phyloP scores from a whole-genome alignment of 805 yeast genomes.

The Henningerozyma blattae region DNA sequence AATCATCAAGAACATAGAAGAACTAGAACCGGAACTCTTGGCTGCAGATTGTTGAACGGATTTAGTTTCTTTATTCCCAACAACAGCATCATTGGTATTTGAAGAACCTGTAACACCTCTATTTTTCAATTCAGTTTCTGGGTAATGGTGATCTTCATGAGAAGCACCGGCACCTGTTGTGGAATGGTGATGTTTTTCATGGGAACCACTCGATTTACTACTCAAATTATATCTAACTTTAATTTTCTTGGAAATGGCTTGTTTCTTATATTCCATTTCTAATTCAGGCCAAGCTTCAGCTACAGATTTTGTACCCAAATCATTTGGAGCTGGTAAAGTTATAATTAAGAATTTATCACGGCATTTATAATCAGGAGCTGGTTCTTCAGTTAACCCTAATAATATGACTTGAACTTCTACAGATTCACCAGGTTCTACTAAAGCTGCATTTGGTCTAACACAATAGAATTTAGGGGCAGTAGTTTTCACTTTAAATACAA shows the following conservation, averaged over 20 bases:
- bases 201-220: slow-evolving; percentile 1
- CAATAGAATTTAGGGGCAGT: slow-evolving; percentile 95
- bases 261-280: slow-evolving; percentile 44
- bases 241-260: slow-evolving; percentile 51
- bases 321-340: slow-evolving; percentile 62
- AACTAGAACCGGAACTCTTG: no score
- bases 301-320: slow-evolving; percentile 42
- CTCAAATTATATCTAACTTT: slow-evolving; percentile 42
- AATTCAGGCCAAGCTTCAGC: slow-evolving; percentile 67
- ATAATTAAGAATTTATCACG: slow-evolving; percentile 89
- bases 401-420: slow-evolving; percentile 71
- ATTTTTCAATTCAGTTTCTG: no score
- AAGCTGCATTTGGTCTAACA: slow-evolving; percentile 89
- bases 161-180: no score
- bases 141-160: no score
- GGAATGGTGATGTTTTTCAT: slow-evolving; percentile 12
- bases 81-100: no score
- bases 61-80: no score
- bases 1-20: no score
- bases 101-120: no score
- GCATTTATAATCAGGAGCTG: slow-evolving; percentile 61
- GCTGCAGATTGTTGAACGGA: no score
- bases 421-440: slow-evolving; percentile 62
- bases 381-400: slow-evolving; percentile 72
- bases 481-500: slow-evolving; percentile 93